A percentile compares a stretch with the other conserved stretches of the same genome.
Conservation (phyloP, 345 rosid species). For the Corchorus olitorius region DNA sequence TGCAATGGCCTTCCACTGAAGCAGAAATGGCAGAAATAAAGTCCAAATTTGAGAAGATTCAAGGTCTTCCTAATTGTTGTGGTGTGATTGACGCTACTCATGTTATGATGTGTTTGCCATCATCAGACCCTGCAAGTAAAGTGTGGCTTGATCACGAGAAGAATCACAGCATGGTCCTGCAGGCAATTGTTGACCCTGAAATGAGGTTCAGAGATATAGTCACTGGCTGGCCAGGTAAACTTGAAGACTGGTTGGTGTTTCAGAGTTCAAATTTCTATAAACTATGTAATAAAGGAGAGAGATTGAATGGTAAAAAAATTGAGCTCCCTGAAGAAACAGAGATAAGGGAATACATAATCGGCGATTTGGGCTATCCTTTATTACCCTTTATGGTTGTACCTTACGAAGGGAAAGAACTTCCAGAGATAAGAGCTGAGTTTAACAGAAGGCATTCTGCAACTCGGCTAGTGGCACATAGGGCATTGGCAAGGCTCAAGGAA, state of each 20-base stretch:
- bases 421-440: constrained; percentile 43
- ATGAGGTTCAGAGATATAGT: constrained; percentile 65
- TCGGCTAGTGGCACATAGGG: constrained; percentile 50
- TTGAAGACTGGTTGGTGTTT: constrained; percentile 47
- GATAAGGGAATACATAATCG: constrained; percentile 59
- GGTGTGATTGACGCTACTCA: constrained; percentile 62
- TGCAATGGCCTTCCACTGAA: constrained; percentile 57
- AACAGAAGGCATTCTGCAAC: constrained; percentile 44
- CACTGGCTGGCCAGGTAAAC: constrained; percentile 75
- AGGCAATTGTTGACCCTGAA: constrained; percentile 57
- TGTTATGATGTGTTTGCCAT: constrained; percentile 51
- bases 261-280: constrained; percentile 46
- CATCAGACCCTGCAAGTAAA: constrained; percentile 49
- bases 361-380: constrained; percentile 58
- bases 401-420: constrained; percentile 44
- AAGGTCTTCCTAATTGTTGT: constrained; percentile 66
- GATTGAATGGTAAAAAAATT: constrained; percentile 46
- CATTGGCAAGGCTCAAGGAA: constrained; percentile 55
- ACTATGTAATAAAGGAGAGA: constrained; percentile 51
- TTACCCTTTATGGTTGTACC: constrained; percentile 63
- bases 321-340: constrained; percentile 45
- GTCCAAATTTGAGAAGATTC: constrained; percentile 54
- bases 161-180: constrained; percentile 65
- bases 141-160: constrained; percentile 58
- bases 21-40: constrained; percentile 41